A percentile compares a stretch with the other conserved stretches of the same genome.
phyloP scores from a whole-genome alignment of 768 basidiomycete genomes.

The Lyophyllum semitale region DNA sequence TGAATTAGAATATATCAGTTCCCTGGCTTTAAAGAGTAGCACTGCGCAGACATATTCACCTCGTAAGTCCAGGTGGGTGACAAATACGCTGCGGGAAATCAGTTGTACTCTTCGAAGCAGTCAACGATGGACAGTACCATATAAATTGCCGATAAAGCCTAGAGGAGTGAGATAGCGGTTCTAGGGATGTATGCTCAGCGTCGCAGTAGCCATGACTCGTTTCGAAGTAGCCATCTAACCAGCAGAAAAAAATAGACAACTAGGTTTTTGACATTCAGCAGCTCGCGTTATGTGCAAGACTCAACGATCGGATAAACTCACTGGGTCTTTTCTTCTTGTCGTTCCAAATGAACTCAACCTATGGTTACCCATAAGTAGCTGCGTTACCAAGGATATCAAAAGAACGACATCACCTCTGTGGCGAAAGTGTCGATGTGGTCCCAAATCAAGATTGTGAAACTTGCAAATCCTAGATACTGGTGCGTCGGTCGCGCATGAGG shows the following conservation, averaged over 20 bases:
- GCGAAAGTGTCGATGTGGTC: background rate
- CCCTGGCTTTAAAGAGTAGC: background rate
- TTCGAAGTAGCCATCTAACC: conserved; percentile 23
- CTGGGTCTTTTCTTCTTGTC: conserved; percentile 46
- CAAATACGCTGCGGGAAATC: conserved; percentile 35
- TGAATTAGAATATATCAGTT: background rate
- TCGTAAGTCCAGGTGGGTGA: conserved; percentile 41
- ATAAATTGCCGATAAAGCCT: conserved; percentile 61
- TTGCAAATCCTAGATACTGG: background rate
- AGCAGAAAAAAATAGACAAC: conserved; percentile 47
- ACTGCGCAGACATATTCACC: conserved; percentile 25
- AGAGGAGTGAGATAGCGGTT: conserved; percentile 68
- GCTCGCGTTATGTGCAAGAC: background rate
- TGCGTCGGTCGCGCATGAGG: background rate
- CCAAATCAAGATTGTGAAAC: background rate
- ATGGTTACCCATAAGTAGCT: background rate
- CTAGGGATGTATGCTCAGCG: conserved; percentile 27
- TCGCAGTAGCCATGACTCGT: background rate
- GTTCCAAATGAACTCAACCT: conserved; percentile 58
- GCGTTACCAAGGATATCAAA: background rate
- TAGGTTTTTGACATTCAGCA: conserved; percentile 10
- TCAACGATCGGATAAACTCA: conserved; percentile 31
- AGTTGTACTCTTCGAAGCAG: background rate
- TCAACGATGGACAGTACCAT: conserved; percentile 28
- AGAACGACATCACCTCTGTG: background rate